Conservation (phyloP, 768 basidiomycete species). For the Trametes cingulata region DNA sequence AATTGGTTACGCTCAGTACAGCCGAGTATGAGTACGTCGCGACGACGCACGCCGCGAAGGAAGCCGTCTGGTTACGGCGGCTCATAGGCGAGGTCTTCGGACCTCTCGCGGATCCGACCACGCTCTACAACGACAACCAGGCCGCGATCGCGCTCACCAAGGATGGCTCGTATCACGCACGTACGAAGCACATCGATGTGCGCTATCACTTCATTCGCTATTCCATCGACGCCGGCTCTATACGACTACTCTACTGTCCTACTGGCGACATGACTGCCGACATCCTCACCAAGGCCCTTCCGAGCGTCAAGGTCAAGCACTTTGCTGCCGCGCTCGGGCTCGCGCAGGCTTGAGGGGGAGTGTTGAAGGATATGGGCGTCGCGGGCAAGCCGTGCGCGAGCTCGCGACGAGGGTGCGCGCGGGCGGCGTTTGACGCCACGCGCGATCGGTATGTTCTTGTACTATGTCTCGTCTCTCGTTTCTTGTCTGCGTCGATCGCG, state of each 20-base stretch:
- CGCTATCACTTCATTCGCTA: conserved; percentile 9
- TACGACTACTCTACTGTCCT: conserved; percentile 31
- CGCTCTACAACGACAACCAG: not conserved
- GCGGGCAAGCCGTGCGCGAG: conserved; percentile 3
- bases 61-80: conserved; percentile 38
- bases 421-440: too few species aligned
- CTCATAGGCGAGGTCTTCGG: conserved; percentile 12
- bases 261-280: conserved; percentile 35
- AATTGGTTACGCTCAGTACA: conserved; percentile 36
- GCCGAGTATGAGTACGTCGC: conserved; percentile 43
- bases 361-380: not conserved
- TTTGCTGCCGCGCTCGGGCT: conserved; percentile 14
- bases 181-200: conserved; percentile 12
- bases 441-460: too few species aligned
- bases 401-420: too few species aligned
- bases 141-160: conserved; percentile 20
- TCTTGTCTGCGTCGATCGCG: too few species aligned
- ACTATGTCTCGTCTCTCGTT: too few species aligned
- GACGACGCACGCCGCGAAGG: conserved; percentile 32
- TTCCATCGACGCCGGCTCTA: conserved; percentile 24
- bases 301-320: conserved; percentile 16
- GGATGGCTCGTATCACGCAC: conserved; percentile 1
- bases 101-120: not conserved
- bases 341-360: conserved; percentile 18
- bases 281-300: conserved; percentile 36